Evolutionary conservation across 176 grass and related monocot species (phyloP), one percentile per base, ranked within the genome.

Genomic region (Musa troglodytarum): DNA sequence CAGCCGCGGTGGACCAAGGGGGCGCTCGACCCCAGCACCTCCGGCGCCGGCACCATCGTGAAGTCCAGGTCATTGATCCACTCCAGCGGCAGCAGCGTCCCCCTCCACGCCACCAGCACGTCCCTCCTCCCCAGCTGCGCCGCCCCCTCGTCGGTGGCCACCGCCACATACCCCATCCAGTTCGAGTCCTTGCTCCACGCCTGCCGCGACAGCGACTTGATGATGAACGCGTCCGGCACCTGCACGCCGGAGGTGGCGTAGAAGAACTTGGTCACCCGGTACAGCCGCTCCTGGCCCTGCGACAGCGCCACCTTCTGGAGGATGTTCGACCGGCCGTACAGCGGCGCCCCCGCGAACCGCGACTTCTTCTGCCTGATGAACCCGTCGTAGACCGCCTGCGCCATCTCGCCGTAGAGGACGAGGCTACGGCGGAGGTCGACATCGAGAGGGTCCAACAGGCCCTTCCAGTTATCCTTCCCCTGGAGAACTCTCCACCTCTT

Each of bases 11-110:
- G 95, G 59, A 94, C 88, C 72, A 73, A 78, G 1, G 95, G 88
- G 2, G 77, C 79, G 52, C 15, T 13, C 55, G 75, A 23, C 3
- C 70, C 50, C 14, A 99, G 54, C 79, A 94, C 76, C 63, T 65
- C 71, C 64, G 71, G 79, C 88, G 95, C 90, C 69, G 90, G 82
- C 13, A 82, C 88, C 76, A 89, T 74, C 53, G 86, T 70, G 76
- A 87, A 91, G 78, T 99, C 86, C 26, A 94, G 83, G 74, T 92
- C 88, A 76, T 94, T 86, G 75, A 94, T 74, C 90, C 95, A 99
- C 80, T 99, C 95, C 55, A 94, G 57, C 68, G 89, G 63, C 54
- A 74, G 73, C 81, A 87, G 79, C 65, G 95, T 94, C 29, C 90
- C 95, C 65, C 90, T 81, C 95, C 95, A 99, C 62, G 86, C 88